Percentiles rank a stretch among this genome's conserved stretches.
Conservation (phyloP, 306 rosid species). For the Quercus robur region DNA sequence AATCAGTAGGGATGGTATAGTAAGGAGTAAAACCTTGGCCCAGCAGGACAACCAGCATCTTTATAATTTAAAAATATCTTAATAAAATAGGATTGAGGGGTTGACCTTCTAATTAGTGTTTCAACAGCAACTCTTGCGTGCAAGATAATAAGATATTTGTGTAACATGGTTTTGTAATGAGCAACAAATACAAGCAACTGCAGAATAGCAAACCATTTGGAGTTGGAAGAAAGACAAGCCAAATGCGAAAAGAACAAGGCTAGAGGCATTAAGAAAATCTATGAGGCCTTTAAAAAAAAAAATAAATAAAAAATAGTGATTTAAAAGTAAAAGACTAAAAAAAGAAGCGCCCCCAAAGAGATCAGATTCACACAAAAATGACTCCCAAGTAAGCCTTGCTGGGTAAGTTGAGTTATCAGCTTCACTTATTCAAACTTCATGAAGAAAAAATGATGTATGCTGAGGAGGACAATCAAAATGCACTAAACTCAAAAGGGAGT, state of each 20-base stretch:
- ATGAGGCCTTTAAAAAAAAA: neutral
- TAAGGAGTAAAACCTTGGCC: neutral
- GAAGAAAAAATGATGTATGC: neutral
- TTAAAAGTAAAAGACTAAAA: neutral
- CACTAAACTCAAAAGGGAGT: neutral
- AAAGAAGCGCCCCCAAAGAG: neutral
- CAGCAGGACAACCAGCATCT: neutral
- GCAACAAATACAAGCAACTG: neutral
- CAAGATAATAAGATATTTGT: neutral
- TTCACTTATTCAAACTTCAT: neutral
- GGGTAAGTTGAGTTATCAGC: neutral
- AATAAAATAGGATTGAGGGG: neutral
- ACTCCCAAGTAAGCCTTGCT: neutral
- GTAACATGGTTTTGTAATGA: neutral
- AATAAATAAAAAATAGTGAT: neutral
- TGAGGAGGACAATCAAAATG: neutral
- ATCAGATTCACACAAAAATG: neutral
- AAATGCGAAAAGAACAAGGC: neutral
- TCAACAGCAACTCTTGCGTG: neutral
- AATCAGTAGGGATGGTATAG: neutral
- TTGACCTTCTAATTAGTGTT: neutral
- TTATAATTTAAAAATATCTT: neutral
- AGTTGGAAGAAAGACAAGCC: neutral
- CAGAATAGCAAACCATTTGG: neutral
- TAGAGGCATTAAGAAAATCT: neutral